These are phyloP conservation scores for Schwanniomyces yamadae DNA, from an alignment of 805 yeast genomes.

Conservation along the genomic window DNA sequence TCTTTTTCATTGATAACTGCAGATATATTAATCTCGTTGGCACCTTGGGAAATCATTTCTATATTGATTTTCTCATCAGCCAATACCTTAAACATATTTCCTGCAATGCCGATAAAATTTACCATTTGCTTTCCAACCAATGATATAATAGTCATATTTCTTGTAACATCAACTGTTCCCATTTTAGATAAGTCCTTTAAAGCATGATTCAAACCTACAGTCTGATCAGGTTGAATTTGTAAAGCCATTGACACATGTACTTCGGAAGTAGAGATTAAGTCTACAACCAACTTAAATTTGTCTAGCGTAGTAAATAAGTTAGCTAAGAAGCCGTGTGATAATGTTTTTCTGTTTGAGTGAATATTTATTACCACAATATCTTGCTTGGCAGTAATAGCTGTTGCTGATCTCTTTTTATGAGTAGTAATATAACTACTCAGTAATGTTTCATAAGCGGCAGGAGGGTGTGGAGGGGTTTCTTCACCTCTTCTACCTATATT, in stretches of 20 bases:
- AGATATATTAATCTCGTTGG: constrained; percentile 94
- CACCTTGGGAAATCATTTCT: constrained; percentile 98
- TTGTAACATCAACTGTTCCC: constrained; percentile 87
- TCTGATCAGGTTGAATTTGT: constrained; percentile 69
- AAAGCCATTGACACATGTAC: constrained; percentile 98
- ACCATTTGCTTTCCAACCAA: constrained; percentile 97
- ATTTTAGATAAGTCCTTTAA: constrained; percentile 72
- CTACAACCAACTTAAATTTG: constrained; percentile 82
- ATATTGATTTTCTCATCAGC: constrained; percentile 91
- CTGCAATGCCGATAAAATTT: constrained; percentile 94
- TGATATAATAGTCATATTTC: constrained; percentile 86
- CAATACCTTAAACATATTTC: constrained; percentile 90
- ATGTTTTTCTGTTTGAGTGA: constrained; percentile 89
- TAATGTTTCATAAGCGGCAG: constrained; percentile 62
- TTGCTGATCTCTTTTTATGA: constrained; percentile 66
- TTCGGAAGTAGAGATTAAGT: constrained; percentile 93
- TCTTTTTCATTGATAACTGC: constrained; percentile 88
- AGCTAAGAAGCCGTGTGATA: constrained; percentile 94
- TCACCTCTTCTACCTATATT: constrained; percentile 83
- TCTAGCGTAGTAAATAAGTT: constrained; percentile 85
- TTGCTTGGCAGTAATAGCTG: constrained; percentile 94
- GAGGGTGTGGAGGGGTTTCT: constrained; percentile 93
- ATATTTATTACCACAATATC: constrained; percentile 89
- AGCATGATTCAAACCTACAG: constrained; percentile 64
- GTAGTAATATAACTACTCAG: constrained; percentile 33